Base-by-base conservation (phyloP, 1,284 basidiomycete species). In the Papiliotrema fonsecae region DNA sequence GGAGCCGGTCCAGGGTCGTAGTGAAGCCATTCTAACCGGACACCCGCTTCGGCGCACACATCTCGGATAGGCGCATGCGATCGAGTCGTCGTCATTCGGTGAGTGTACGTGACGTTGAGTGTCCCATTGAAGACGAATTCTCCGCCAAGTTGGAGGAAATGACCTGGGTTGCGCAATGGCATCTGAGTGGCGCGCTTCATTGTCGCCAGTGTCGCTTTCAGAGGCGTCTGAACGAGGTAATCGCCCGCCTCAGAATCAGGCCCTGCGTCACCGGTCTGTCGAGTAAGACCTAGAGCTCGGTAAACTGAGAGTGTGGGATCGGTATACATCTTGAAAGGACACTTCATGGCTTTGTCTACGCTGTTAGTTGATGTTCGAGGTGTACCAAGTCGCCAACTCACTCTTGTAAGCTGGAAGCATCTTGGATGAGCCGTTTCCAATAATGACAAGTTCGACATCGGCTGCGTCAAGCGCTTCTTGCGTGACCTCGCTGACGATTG, bases 101-200 rank as follows among this genome's bases (percentile, higher is more conserved):
- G 70, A 4, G 71, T 64, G 45, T 64, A 73, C 18, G 51, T 49
- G 18, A 68, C 59, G 32, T 61, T 52, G n/a, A 68, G 51, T 4
- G 55, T 83, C 40, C 86, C 86, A 22, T 86, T 86, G 45, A 94
- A 79, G 24, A 93, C 80, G 64, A 93, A 92, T 73, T 93, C 90
- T 22, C 90, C 90, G 16, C 90, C 90, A 26, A 93, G 78, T 69
- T 91, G 86, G 19, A 77, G 72, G 39, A 82, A 75, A 62, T 89
- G 84, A 0, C 89, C 89, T 1, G 85, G 86, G 48, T 81, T 82
- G 69, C 84, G 83, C 10, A 91, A 76, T 0, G 87, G 86, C 64
- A 66, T 66, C 30, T 85, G 66, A 42, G 51, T 73, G 26, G 58
- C 73, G 53, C 66, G 64, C 58, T 71, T 74, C 47, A 67, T 45